A percentile compares a stretch with the other conserved stretches of the same genome.
These are phyloP conservation scores for Hypomontagnella submonticulosa DNA, from an alignment of 495 filamentous ascomycete species.

Conservation along the genomic window DNA sequence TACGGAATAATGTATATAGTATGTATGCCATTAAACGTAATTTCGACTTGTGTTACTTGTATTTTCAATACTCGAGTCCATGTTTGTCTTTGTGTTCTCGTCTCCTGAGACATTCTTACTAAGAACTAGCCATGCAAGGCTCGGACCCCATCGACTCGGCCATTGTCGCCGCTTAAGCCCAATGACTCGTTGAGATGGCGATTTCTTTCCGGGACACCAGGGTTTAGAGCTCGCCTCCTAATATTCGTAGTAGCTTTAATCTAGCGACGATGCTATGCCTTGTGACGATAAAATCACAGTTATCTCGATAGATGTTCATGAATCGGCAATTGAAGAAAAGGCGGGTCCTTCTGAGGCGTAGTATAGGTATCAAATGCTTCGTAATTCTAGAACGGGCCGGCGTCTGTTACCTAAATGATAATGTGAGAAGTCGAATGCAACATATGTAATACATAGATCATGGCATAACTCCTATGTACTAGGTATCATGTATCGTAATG, in stretches of 20 bases:
- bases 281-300: constrained; percentile 6
- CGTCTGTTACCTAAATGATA: too few species aligned
- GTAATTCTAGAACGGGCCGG: too few species aligned
- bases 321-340: constrained; percentile 23
- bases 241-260: too few species aligned
- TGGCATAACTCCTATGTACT: too few species aligned
- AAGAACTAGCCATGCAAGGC: constrained; percentile 11
- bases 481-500: too few species aligned
- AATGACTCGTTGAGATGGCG: constrained; percentile 31
- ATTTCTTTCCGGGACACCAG: constrained; percentile 7
- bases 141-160: constrained; percentile 17
- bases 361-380: too few species aligned
- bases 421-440: too few species aligned
- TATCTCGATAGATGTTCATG: constrained; percentile 1
- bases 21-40: too few species aligned
- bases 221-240: constrained; percentile 10
- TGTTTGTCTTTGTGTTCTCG: neutral
- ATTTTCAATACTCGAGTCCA: neutral
- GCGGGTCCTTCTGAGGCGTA: constrained; percentile 21
- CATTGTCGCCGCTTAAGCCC: constrained; percentile 3
- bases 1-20: too few species aligned
- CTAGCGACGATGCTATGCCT: constrained; percentile 24
- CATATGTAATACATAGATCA: too few species aligned
- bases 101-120: constrained; percentile 4
- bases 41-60: too few species aligned